phyloP scores from a whole-genome alignment of 768 basidiomycete genomes.

The Tephrocybe sp. region DNA sequence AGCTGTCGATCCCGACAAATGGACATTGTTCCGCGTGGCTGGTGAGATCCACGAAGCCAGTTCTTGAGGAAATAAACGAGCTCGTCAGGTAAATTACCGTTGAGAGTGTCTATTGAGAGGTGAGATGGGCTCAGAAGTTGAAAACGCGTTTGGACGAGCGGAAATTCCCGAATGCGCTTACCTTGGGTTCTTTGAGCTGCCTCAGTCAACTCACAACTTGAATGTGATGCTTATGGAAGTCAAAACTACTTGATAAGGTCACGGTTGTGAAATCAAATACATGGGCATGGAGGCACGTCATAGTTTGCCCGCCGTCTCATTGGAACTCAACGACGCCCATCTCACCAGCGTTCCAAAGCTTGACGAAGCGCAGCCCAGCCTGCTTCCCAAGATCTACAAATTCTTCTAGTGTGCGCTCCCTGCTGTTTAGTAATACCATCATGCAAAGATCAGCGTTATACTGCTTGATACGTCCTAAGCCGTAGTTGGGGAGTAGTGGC shows the following conservation, averaged over 20 bases:
- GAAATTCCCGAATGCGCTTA: too few relatives aligned
- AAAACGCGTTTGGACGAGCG: too few relatives aligned
- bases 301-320: too few relatives aligned
- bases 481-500: constrained; percentile 47
- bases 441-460: constrained; percentile 43
- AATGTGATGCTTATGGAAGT: too few relatives aligned
- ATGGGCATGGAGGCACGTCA: too few relatives aligned
- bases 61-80: constrained; percentile 44
- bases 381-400: constrained; percentile 35
- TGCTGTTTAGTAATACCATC: constrained; percentile 22
- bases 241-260: too few relatives aligned
- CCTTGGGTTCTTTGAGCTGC: too few relatives aligned
- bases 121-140: too few relatives aligned
- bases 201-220: too few relatives aligned
- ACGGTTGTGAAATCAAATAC: too few relatives aligned
- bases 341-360: constrained; percentile 28
- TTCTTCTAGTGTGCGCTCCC: constrained; percentile 41
- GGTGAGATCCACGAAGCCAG: constrained; percentile 61
- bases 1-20: constrained; percentile 42
- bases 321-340: constrained; percentile 11
- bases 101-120: constrained; percentile 24
- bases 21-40: constrained; percentile 40
- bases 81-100: constrained; percentile 24
- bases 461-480: constrained; percentile 34
- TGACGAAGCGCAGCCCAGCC: constrained; percentile 35